Evolutionary conservation across 352 stramenopile species (phyloP).

Genomic region (Phytophthora aleatoria): DNA sequence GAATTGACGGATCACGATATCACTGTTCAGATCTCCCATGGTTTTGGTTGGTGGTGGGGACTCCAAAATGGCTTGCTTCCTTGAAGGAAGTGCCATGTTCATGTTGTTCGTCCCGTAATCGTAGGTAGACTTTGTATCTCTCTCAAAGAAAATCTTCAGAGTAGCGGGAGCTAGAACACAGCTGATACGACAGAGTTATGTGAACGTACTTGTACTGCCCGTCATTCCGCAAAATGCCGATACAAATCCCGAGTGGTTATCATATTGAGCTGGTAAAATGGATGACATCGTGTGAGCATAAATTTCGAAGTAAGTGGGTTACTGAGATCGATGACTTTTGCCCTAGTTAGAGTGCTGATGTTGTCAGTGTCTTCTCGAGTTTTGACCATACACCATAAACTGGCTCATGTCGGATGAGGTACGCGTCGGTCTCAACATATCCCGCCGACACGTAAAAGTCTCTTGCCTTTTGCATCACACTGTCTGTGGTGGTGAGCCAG

Average conservation of each 20-base stretch:
- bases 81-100: too few species aligned
- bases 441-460: not conserved
- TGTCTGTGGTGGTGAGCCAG: not conserved
- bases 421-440: not conserved
- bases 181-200: slow-evolving; percentile 6
- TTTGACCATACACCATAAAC: not conserved
- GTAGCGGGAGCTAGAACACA: not conserved
- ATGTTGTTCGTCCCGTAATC: too few species aligned
- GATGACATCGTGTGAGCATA: too few species aligned
- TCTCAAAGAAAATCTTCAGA: not conserved
- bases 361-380: not conserved
- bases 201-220: too few species aligned
- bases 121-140: not conserved
- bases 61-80: not conserved
- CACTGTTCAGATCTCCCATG: not conserved
- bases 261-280: too few species aligned
- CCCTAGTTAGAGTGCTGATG: not conserved
- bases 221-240: too few species aligned
- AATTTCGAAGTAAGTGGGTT: too few species aligned
- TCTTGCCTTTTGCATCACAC: not conserved
- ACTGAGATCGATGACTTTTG: not conserved
- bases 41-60: not conserved
- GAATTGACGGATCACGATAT: slow-evolving; percentile 34
- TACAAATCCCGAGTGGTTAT: too few species aligned
- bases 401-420: not conserved